Conservation (phyloP, 1,284 basidiomycete genomes). For the Veloboletus limbatus region DNA sequence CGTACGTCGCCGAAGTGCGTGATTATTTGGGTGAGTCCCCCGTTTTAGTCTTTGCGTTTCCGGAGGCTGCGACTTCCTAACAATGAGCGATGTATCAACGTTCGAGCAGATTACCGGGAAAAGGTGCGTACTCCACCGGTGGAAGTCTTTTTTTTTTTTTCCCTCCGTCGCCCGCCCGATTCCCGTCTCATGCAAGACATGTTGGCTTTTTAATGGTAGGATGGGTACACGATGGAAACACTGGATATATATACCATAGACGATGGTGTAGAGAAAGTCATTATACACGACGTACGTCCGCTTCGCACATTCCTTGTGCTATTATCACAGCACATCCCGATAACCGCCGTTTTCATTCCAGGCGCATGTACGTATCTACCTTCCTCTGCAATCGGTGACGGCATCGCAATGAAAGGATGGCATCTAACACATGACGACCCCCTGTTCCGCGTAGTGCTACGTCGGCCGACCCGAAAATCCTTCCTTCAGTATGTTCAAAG, state of each 20-base stretch:
- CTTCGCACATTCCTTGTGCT: neutral
- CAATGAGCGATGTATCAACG: neutral
- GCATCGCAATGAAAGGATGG: neutral
- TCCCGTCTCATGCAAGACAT: neutral
- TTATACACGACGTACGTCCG: conserved; percentile 40
- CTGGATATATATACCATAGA: conserved; percentile 50
- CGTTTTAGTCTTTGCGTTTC: neutral
- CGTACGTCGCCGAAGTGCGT: conserved; percentile 68
- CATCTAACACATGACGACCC: neutral
- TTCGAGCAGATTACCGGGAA: conserved; percentile 68
- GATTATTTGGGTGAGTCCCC: conserved; percentile 70
- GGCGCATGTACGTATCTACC: conserved; percentile 20
- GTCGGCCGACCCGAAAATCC: conserved; percentile 64
- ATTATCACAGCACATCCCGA: too few relatives aligned
- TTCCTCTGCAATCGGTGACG: neutral
- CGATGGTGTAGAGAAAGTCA: conserved; percentile 44
- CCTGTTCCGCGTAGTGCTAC: conserved; percentile 44
- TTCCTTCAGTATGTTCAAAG: conserved; percentile 49
- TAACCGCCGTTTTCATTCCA: neutral
- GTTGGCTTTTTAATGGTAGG: conserved; percentile 31
- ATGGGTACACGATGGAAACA: conserved; percentile 55
- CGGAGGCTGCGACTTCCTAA: neutral
- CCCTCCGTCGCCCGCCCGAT: neutral
- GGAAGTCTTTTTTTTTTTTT: neutral
- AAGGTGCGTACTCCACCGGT: conserved; percentile 48